Evolutionary conservation across 2,329 filamentous ascomycete genomes (phyloP).

Genomic region (Penicillium sp.): DNA sequence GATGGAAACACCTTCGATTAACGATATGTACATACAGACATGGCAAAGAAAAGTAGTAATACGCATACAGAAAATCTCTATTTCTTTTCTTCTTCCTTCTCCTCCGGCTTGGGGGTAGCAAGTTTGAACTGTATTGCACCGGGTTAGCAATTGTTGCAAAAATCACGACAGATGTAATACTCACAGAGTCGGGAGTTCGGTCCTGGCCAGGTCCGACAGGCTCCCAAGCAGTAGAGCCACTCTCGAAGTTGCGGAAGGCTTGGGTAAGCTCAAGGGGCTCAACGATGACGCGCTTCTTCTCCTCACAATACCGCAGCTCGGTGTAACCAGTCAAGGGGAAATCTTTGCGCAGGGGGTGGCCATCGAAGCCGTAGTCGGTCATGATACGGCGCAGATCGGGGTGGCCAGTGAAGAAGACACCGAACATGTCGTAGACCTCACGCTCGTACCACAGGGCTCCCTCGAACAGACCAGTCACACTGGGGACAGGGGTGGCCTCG

Average conservation of each 20-base stretch:
- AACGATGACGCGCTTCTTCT: constrained; percentile 99
- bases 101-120: constrained; percentile 92
- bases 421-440: constrained; percentile 96
- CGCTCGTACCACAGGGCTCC: constrained; percentile 99
- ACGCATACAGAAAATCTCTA: constrained; percentile 56
- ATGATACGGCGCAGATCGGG: constrained; percentile 96
- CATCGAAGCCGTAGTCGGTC: constrained; percentile 99
- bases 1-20: constrained; percentile 27
- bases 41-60: constrained; percentile 36
- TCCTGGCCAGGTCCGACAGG: constrained; percentile 74
- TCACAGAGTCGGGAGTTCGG: constrained; percentile 72
- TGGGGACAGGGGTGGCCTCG: constrained; percentile 90
- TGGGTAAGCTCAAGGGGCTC: constrained; percentile 98
- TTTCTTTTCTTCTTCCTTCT: constrained; percentile 91
- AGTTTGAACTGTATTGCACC: constrained; percentile 74
- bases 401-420: constrained; percentile 94
- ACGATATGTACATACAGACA: constrained; percentile 46
- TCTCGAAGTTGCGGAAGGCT: constrained; percentile 98
- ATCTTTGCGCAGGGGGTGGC: constrained; percentile 95
- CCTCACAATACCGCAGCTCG: constrained; percentile 96
- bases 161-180: constrained; percentile 33
- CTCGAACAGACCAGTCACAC: constrained; percentile 82
- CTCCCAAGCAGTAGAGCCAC: constrained; percentile 74
- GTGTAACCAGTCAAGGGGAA: constrained; percentile 98
- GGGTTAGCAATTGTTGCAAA: constrained; percentile 11